These are phyloP conservation scores for Tricharina praecox DNA, from an alignment of 495 filamentous ascomycete species.

Conservation along the genomic window DNA sequence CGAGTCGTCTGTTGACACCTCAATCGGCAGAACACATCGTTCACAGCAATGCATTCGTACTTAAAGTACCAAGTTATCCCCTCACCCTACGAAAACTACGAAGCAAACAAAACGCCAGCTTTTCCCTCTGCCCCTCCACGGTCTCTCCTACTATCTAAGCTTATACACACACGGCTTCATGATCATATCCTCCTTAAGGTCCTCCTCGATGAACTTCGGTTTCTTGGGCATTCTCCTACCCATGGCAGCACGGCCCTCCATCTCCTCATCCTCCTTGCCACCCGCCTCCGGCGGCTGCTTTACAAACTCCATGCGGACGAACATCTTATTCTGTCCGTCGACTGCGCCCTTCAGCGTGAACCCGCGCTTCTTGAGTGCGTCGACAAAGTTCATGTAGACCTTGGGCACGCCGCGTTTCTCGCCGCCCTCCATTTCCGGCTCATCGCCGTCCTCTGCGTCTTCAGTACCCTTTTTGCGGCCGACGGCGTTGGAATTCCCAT, in stretches of 20 bases:
- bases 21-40: too few species aligned
- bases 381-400: conserved; percentile 74
- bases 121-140: neutral
- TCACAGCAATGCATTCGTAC: too few species aligned
- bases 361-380: conserved; percentile 58
- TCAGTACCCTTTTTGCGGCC: conserved; percentile 36
- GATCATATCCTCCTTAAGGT: conserved; percentile 40
- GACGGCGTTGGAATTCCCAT: conserved; percentile 7
- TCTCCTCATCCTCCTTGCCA: conserved; percentile 33
- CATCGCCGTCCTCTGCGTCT: conserved; percentile 33
- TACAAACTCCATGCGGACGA: conserved; percentile 86
- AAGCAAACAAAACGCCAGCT: conserved; percentile 4
- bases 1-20: too few species aligned
- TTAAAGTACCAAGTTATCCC: too few species aligned
- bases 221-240: conserved; percentile 35
- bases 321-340: conserved; percentile 90
- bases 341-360: conserved; percentile 56
- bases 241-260: conserved; percentile 26
- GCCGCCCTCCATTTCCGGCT: conserved; percentile 37
- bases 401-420: conserved; percentile 44
- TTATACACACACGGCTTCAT: conserved; percentile 98
- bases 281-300: conserved; percentile 60
- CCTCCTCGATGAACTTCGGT: conserved; percentile 28
- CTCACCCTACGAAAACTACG: too few species aligned
- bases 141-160: conserved; percentile 48